A percentile compares a stretch with the other conserved stretches of the same genome.
Evolutionary conservation across 257 asterid genomes (phyloP).

Genomic region (Salvia splendens): DNA sequence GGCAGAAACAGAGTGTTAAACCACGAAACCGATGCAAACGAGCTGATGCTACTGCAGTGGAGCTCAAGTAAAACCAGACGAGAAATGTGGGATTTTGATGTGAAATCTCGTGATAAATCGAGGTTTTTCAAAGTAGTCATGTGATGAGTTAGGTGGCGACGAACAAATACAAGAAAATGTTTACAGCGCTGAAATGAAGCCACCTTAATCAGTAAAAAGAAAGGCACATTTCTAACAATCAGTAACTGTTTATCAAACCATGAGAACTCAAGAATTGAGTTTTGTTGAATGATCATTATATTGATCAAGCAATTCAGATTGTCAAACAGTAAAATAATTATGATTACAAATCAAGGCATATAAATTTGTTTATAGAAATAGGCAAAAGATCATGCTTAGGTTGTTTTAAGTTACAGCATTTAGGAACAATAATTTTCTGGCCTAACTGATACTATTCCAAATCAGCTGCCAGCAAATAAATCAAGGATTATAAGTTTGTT

Average conservation of each 20-base stretch:
- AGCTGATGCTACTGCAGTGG: background rate
- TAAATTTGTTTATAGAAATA: background rate
- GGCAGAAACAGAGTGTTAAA: background rate
- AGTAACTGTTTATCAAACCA: background rate
- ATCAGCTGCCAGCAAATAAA: background rate
- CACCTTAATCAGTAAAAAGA: constrained; percentile 8
- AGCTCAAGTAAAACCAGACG: background rate
- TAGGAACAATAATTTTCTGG: background rate
- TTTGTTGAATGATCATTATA: background rate
- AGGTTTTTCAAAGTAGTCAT: background rate
- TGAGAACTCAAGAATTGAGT: background rate
- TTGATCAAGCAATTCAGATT: background rate
- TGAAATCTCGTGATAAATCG: background rate
- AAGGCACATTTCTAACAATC: background rate
- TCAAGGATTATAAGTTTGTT: background rate
- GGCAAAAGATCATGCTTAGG: too few species aligned
- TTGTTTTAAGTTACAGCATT: background rate
- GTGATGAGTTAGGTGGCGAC: constrained; percentile 12
- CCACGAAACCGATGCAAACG: background rate
- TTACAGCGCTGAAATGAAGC: constrained; percentile 25
- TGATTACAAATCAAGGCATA: background rate
- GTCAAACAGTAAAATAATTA: background rate
- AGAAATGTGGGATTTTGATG: background rate
- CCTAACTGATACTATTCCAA: background rate
- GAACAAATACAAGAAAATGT: background rate